These are phyloP conservation scores for Cladophialophora carrionii DNA, from an alignment of 2,329 filamentous ascomycete species.

Conservation along the genomic window DNA sequence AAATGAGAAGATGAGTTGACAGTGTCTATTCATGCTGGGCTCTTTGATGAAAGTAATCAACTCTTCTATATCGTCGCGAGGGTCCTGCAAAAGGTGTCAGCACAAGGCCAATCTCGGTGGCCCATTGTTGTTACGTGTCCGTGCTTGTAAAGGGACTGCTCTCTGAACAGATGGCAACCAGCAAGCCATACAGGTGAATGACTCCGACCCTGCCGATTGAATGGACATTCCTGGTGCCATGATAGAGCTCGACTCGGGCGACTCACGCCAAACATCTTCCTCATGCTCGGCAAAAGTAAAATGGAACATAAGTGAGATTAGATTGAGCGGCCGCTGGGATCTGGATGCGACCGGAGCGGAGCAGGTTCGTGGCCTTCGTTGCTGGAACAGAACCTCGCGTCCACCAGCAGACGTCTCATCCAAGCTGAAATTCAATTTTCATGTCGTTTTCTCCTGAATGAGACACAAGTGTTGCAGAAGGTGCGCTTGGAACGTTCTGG, in stretches of 20 bases:
- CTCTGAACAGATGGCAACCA: neutral
- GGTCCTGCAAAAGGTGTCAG: conserved; percentile 4
- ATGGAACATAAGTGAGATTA: conserved; percentile 4
- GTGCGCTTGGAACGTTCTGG: neutral
- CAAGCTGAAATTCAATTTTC: conserved; percentile 6
- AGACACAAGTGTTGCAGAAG: neutral
- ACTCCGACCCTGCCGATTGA: neutral
- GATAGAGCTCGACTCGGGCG: neutral
- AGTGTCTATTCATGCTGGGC: neutral
- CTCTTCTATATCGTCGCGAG: neutral
- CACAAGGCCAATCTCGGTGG: conserved; percentile 3
- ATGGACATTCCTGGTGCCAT: conserved; percentile 2
- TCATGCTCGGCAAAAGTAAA: neutral
- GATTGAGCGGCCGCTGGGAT: neutral
- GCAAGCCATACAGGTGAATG: neutral
- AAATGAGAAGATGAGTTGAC: neutral
- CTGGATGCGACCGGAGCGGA: neutral
- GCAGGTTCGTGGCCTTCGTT: neutral
- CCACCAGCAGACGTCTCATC: neutral
- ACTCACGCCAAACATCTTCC: neutral
- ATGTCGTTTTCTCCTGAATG: conserved; percentile 1
- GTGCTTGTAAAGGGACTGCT: neutral
- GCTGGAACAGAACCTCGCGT: neutral
- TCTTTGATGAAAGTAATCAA: conserved; percentile 7
- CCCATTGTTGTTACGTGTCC: neutral